These are phyloP conservation scores for Leccinum subgranulosum DNA, from an alignment of 768 basidiomycete species.

Conservation along the genomic window DNA sequence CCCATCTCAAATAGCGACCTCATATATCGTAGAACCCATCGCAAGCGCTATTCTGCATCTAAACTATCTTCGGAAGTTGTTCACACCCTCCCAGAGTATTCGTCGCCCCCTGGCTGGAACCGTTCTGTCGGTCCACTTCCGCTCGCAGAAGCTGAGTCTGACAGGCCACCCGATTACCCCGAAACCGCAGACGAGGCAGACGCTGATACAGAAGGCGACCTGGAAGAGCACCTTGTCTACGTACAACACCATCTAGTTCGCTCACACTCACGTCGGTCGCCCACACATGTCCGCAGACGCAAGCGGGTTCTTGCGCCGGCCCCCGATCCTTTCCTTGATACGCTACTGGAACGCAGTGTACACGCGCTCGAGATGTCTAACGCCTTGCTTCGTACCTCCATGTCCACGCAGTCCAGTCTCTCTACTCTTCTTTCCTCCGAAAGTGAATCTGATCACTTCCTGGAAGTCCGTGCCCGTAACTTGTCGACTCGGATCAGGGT, in stretches of 20 bases:
- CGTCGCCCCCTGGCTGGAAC: slow-evolving; percentile 34
- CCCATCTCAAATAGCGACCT: slow-evolving; percentile 7
- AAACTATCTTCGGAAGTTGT: slow-evolving; percentile 67
- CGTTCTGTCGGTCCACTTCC: slow-evolving; percentile 12
- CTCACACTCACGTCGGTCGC: slow-evolving; percentile 34
- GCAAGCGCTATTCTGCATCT: slow-evolving; percentile 54
- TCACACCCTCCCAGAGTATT: slow-evolving; percentile 63
- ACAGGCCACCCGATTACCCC: slow-evolving; percentile 72
- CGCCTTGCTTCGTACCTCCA: slow-evolving; percentile 68
- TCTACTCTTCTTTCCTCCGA: slow-evolving; percentile 49
- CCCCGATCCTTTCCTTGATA: slow-evolving; percentile 63
- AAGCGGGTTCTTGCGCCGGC: slow-evolving; percentile 26
- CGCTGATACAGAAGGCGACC: slow-evolving; percentile 53
- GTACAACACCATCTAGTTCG: slow-evolving; percentile 27
- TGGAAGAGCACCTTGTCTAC: slow-evolving; percentile 19
- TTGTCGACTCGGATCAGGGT: slow-evolving; percentile 51
- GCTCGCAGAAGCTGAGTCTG: slow-evolving; percentile 38
- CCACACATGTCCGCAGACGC: slow-evolving; percentile 21
- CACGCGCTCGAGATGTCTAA: slow-evolving; percentile 87
- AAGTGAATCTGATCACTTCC: slow-evolving; percentile 40
- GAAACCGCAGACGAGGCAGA: slow-evolving; percentile 78
- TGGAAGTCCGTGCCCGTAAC: slow-evolving; percentile 48
- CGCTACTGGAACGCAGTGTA: slow-evolving; percentile 77
- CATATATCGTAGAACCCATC: slow-evolving; percentile 39
- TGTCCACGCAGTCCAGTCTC: slow-evolving; percentile 62